Conservation (phyloP, 805 yeast genomes). For the Saccharomycopsis selenospora region DNA sequence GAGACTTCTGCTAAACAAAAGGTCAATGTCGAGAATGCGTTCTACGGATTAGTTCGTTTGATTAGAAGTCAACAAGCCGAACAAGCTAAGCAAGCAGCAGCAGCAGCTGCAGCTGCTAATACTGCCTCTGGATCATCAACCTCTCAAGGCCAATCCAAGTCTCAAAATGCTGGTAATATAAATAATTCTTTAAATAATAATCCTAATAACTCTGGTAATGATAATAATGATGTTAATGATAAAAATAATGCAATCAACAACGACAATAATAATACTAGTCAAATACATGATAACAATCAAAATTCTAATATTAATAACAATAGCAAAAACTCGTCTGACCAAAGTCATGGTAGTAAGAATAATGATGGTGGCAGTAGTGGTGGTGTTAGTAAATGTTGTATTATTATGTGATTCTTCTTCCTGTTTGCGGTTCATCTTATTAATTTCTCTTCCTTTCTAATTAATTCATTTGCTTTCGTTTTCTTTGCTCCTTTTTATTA, state of each 20-base stretch:
- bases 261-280: background rate
- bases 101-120: constrained; percentile 7
- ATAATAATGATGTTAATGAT: constrained; percentile 4
- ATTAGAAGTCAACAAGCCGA: constrained; percentile 30
- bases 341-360: background rate
- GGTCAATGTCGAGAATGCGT: constrained; percentile 81
- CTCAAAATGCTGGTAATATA: background rate
- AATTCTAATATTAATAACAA: background rate
- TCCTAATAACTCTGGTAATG: background rate
- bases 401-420: constrained; percentile 4
- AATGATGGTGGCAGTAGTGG: background rate
- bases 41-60: constrained; percentile 58
- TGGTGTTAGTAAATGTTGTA: constrained; percentile 2
- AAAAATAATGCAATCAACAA: constrained; percentile 2
- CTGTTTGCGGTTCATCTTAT: background rate
- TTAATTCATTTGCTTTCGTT: too few species aligned
- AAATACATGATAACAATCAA: background rate
- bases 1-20: constrained; percentile 94
- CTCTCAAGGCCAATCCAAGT: background rate
- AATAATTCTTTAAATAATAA: background rate
- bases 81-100: constrained; percentile 18
- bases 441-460: background rate
- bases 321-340: background rate
- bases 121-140: background rate
- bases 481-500: too few species aligned